These are phyloP conservation scores for Fraxinus baroniana DNA, from an alignment of 305 asterid genomes.

Conservation along the genomic window DNA sequence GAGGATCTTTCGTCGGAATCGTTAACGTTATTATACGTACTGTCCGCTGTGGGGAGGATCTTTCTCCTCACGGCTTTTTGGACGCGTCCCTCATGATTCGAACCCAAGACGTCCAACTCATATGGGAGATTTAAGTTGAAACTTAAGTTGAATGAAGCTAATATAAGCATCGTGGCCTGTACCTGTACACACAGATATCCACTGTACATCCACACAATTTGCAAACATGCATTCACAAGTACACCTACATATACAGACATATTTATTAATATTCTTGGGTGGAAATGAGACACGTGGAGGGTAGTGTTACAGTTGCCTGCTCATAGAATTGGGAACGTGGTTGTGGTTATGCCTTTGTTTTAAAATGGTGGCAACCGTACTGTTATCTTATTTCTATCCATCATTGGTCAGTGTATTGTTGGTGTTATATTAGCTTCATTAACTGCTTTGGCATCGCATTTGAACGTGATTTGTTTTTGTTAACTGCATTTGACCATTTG, in stretches of 20 bases:
- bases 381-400: neutral
- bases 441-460: neutral
- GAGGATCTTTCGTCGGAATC: no score
- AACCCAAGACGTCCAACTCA: no score
- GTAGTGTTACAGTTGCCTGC: neutral
- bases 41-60: no score
- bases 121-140: no score
- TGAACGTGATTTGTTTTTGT: neutral
- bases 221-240: neutral
- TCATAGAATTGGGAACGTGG: neutral
- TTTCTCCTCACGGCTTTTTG: no score
- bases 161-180: neutral
- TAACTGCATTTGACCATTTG: slow-evolving; percentile 18
- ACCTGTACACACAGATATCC: neutral
- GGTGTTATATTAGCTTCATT: slow-evolving; percentile 11
- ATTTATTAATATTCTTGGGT: slow-evolving; percentile 1
- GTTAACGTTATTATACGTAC: no score
- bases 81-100: no score
- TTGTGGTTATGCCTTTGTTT: neutral
- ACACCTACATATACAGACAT: neutral
- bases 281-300: neutral
- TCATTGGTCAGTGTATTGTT: neutral
- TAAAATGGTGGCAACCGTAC: neutral
- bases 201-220: neutral
- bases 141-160: no score